phyloP scores from a whole-genome alignment of 371 early-diverging fungal genomes.

The Conidiobolus incongruus region DNA sequence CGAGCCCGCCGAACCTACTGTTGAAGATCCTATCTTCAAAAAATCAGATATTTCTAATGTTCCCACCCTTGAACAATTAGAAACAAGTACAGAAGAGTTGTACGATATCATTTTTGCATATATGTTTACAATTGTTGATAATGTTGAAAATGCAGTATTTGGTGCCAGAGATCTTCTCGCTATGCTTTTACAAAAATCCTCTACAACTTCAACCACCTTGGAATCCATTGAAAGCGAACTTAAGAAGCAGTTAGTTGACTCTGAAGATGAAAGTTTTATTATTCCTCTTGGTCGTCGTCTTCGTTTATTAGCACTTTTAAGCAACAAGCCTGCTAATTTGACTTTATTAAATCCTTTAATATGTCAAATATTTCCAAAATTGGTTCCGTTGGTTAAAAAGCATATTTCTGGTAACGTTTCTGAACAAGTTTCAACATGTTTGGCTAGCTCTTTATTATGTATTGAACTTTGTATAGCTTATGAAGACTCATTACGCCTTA shows the following conservation, averaged over 20 bases:
- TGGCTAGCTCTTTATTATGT: slow-evolving; percentile 30
- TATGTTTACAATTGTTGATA: slow-evolving; percentile 27
- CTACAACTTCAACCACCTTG: slow-evolving; percentile 15
- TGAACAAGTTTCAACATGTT: slow-evolving; percentile 35
- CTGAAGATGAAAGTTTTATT: slow-evolving; percentile 3
- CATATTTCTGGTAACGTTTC: background rate
- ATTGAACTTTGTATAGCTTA: slow-evolving; percentile 11
- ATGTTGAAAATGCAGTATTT: slow-evolving; percentile 38
- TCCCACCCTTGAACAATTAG: background rate
- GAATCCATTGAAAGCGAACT: slow-evolving; percentile 8
- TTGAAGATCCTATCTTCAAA: slow-evolving; percentile 6
- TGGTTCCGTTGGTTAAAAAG: slow-evolving; percentile 4
- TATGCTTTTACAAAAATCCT: slow-evolving; percentile 17
- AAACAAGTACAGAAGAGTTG: slow-evolving; percentile 1
- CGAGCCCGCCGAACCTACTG: slow-evolving; percentile 3
- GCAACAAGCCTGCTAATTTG: too few species aligned
- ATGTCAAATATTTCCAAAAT: slow-evolving; percentile 7
- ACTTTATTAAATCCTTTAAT: too few species aligned
- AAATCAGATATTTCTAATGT: background rate
- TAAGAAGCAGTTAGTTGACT: slow-evolving; percentile 2
- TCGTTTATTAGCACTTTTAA: slow-evolving; percentile 12
- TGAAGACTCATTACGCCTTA: slow-evolving; percentile 10
- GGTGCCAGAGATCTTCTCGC: slow-evolving; percentile 39
- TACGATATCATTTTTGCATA: background rate
- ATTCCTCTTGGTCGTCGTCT: slow-evolving; percentile 17